Conservation (phyloP, 1,284 basidiomycete genomes). For the Salmacisia buchloeana region DNA sequence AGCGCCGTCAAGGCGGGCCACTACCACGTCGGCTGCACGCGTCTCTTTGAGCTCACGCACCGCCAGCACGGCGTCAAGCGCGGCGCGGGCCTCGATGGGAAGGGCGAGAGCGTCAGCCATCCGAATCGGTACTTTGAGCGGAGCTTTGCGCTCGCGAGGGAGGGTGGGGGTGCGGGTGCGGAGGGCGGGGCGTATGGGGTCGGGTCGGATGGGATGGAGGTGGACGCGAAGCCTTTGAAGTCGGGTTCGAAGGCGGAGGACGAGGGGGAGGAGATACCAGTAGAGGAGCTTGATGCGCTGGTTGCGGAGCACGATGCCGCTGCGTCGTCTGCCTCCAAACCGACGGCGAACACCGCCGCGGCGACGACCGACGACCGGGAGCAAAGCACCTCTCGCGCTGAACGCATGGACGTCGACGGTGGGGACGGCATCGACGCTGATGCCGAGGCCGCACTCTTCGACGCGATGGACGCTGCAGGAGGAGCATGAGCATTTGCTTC, state of each 20-base stretch:
- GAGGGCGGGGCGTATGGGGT: background rate
- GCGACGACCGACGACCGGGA: too few species aligned
- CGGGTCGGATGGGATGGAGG: background rate
- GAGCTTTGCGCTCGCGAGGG: slow-evolving; percentile 52
- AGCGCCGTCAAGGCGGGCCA: slow-evolving; percentile 72
- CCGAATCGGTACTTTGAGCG: slow-evolving; percentile 72
- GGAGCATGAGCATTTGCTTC: background rate
- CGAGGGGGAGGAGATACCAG: background rate
- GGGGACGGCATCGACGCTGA: background rate
- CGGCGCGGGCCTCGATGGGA: slow-evolving; percentile 75
- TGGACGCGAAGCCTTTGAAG: background rate
- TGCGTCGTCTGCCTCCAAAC: background rate
- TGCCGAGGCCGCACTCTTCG: background rate
- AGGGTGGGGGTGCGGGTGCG: background rate
- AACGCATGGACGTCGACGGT: background rate
- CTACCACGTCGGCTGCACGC: slow-evolving; percentile 93
- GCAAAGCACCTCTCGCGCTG: too few species aligned
- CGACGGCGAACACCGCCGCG: background rate
- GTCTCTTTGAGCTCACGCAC: slow-evolving; percentile 94
- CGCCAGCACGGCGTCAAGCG: slow-evolving; percentile 61
- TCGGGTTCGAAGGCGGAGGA: background rate
- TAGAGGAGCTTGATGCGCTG: slow-evolving; percentile 2
- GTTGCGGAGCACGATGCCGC: background rate
- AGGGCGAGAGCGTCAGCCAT: slow-evolving; percentile 83
- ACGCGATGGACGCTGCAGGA: background rate